Conservation (phyloP, 345 rosid species). For the Gossypium anomalum region DNA sequence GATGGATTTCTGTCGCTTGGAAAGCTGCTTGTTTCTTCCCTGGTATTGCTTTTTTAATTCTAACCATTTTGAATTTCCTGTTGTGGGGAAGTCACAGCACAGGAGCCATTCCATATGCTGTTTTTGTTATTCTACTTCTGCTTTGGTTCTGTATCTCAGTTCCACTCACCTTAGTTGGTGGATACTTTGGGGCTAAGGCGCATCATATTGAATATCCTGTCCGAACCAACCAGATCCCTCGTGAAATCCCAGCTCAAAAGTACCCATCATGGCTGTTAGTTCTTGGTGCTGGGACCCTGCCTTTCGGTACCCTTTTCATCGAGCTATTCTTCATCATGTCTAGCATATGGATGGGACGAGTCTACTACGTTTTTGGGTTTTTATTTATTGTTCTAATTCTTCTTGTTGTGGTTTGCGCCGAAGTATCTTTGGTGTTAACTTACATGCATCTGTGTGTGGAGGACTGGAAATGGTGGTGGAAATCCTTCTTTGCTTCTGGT, state of each 20-base stretch:
- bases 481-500: slow-evolving; percentile 37
- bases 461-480: slow-evolving; percentile 29
- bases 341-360: slow-evolving; percentile 30
- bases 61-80: slow-evolving; percentile 35
- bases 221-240: slow-evolving; percentile 55
- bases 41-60: slow-evolving; percentile 49
- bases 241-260: slow-evolving; percentile 57
- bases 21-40: slow-evolving; percentile 57
- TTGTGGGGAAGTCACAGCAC: not conserved
- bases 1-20: slow-evolving; percentile 54
- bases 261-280: slow-evolving; percentile 59
- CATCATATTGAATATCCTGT: slow-evolving; percentile 50
- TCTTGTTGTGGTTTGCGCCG: slow-evolving; percentile 55
- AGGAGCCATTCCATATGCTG: slow-evolving; percentile 44
- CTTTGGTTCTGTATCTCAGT: slow-evolving; percentile 50
- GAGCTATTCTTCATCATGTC: slow-evolving; percentile 69
- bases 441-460: slow-evolving; percentile 62
- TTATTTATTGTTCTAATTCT: slow-evolving; percentile 45
- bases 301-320: slow-evolving; percentile 59
- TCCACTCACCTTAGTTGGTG: not conserved
- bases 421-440: slow-evolving; percentile 52
- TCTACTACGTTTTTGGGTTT: slow-evolving; percentile 34
- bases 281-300: slow-evolving; percentile 22
- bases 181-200: not conserved
- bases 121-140: slow-evolving; percentile 39